These are phyloP conservation scores for Rhynchospora breviuscula DNA, from an alignment of 176 grass and related monocot species.

Conservation along the genomic window DNA sequence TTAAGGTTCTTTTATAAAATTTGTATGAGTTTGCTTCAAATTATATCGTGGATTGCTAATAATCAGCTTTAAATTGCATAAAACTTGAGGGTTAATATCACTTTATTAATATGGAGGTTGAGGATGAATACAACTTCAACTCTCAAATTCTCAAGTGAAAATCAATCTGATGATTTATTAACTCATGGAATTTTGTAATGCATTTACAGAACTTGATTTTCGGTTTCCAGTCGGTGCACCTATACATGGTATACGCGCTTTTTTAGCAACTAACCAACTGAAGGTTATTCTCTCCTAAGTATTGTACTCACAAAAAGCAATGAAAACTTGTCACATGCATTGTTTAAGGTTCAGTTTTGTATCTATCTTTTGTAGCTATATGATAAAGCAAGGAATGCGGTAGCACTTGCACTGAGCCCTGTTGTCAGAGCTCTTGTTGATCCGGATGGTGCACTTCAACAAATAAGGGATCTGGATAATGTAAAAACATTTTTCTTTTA, in stretches of 20 bases:
- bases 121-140: not conserved
- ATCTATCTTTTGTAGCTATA: conserved; percentile 46
- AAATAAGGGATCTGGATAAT: conserved; percentile 81
- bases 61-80: not conserved
- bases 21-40: not conserved
- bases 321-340: not conserved
- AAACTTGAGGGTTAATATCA: not conserved
- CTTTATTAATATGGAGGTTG: not conserved
- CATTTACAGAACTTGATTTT: conserved; percentile 90
- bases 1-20: not conserved
- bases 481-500: conserved; percentile 36
- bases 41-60: not conserved
- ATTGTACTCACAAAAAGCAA: not conserved
- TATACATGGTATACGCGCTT: conserved; percentile 94
- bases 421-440: conserved; percentile 95
- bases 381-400: conserved; percentile 97
- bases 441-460: conserved; percentile 88
- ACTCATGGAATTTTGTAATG: conserved; percentile 13
- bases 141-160: not conserved
- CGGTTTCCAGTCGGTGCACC: conserved; percentile 85
- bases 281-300: conserved; percentile 49
- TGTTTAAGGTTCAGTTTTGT: conserved; percentile 4
- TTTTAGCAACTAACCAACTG: conserved; percentile 83
- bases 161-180: not conserved
- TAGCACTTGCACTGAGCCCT: conserved; percentile 96